Evolutionary conservation across 805 yeast genomes (phyloP).

Genomic region (Brettanomyces naardenensis): DNA sequence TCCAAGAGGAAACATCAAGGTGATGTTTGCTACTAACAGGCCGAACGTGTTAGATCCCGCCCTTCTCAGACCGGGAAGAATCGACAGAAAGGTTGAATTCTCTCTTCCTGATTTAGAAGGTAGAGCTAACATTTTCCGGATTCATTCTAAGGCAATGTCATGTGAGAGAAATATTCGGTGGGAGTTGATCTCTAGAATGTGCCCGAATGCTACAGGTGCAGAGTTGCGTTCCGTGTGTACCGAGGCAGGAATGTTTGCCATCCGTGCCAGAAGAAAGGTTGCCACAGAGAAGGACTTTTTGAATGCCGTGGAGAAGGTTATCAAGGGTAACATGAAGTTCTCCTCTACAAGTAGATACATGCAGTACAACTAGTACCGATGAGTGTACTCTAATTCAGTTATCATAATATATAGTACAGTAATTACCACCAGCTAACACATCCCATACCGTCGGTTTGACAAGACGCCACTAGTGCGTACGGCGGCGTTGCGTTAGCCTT

Average conservation of each 20-base stretch:
- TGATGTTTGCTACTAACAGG: conserved; percentile 98
- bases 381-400: too few relatives aligned
- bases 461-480: conserved; percentile 78
- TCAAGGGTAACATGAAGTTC: conserved; percentile 97
- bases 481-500: conserved; percentile 52
- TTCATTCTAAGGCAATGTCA: conserved; percentile 96
- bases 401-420: conserved; percentile 2
- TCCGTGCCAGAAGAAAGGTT: conserved; percentile 95
- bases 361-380: conserved; percentile 81
- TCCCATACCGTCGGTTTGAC: conserved; percentile 97
- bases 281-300: conserved; percentile 97
- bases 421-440: conserved; percentile 94
- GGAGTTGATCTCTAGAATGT: conserved; percentile 94
- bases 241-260: conserved; percentile 99
- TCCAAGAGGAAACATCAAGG: conserved; percentile 97
- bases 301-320: conserved; percentile 96
- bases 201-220: conserved; percentile 99
- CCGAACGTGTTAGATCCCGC: conserved; percentile 99
- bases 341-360: conserved; percentile 95
- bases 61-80: conserved; percentile 94
- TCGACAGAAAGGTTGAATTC: conserved; percentile 97
- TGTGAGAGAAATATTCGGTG: conserved; percentile 96
- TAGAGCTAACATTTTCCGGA: conserved; percentile 93
- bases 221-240: conserved; percentile 97
- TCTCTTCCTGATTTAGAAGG: conserved; percentile 96